phyloP scores from a whole-genome alignment of 352 stramenopile species.

The Phytophthora fragariae region DNA sequence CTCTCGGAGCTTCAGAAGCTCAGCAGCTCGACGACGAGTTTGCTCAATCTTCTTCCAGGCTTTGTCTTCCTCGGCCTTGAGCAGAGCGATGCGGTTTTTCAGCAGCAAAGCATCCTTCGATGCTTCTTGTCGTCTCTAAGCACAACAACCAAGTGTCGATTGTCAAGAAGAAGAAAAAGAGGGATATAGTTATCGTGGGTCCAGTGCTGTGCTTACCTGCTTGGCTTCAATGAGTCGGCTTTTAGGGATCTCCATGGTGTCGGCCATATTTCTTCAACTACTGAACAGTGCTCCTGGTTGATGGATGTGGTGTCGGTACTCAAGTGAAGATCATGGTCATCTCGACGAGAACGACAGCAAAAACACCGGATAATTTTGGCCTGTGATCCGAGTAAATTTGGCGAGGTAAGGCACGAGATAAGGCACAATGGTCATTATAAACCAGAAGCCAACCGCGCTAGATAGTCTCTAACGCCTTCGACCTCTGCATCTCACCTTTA shows the following conservation, averaged over 20 bases:
- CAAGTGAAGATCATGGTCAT: conserved; percentile 4
- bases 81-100: conserved; percentile 81
- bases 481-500: conserved; percentile 29
- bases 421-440: too few relatives aligned
- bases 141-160: neutral
- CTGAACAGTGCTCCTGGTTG: neutral
- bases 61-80: conserved; percentile 84
- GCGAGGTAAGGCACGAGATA: conserved; percentile 20
- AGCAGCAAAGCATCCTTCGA: conserved; percentile 79
- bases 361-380: conserved; percentile 31
- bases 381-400: conserved; percentile 23
- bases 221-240: conserved; percentile 83
- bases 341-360: conserved; percentile 6
- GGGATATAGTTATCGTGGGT: neutral
- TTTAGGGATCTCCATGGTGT: conserved; percentile 60
- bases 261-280: conserved; percentile 26
- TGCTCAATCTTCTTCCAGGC: conserved; percentile 90
- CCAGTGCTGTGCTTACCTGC: conserved; percentile 47
- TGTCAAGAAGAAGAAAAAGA: neutral
- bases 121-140: conserved; percentile 78
- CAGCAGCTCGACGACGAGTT: conserved; percentile 71
- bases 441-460: neutral
- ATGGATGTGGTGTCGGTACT: neutral
- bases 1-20: conserved; percentile 75
- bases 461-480: neutral